Conservation (phyloP, 257 asterid species). For the Rubia yunnanensis region DNA sequence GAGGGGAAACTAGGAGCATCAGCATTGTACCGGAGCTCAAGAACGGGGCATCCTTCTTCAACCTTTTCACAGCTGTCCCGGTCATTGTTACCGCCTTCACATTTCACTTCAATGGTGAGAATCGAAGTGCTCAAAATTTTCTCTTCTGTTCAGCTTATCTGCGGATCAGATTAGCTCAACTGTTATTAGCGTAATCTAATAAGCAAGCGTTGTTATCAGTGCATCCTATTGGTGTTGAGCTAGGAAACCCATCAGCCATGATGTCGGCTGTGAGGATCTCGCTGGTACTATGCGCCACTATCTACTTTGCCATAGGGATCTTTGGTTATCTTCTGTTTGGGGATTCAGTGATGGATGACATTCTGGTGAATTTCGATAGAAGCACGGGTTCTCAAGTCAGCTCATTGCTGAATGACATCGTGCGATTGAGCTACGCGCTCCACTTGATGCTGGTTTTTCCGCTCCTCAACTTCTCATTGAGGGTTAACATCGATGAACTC, state of each 20-base stretch:
- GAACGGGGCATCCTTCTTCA: conserved; percentile 57
- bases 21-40: conserved; percentile 53
- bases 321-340: conserved; percentile 95
- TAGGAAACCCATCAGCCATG: conserved; percentile 72
- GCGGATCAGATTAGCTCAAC: background rate
- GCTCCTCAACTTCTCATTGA: conserved; percentile 69
- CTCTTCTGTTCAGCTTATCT: background rate
- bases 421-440: conserved; percentile 72
- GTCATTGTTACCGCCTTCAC: conserved; percentile 91
- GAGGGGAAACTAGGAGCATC: conserved; percentile 54
- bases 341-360: conserved; percentile 77
- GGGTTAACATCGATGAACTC: conserved; percentile 70
- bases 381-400: conserved; percentile 40
- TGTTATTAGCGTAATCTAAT: too few relatives aligned
- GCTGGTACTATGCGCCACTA: conserved; percentile 53
- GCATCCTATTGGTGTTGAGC: conserved; percentile 83
- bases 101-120: conserved; percentile 87
- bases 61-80: conserved; percentile 87
- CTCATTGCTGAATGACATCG: conserved; percentile 46
- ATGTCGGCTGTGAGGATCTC: conserved; percentile 56
- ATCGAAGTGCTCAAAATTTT: too few relatives aligned
- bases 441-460: conserved; percentile 88
- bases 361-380: conserved; percentile 72
- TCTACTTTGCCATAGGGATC: conserved; percentile 66
- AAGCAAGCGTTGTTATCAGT: too few relatives aligned